Evolutionary conservation across 2,329 filamentous ascomycete genomes (phyloP).

Genomic region (Fusarium proliferatum): DNA sequence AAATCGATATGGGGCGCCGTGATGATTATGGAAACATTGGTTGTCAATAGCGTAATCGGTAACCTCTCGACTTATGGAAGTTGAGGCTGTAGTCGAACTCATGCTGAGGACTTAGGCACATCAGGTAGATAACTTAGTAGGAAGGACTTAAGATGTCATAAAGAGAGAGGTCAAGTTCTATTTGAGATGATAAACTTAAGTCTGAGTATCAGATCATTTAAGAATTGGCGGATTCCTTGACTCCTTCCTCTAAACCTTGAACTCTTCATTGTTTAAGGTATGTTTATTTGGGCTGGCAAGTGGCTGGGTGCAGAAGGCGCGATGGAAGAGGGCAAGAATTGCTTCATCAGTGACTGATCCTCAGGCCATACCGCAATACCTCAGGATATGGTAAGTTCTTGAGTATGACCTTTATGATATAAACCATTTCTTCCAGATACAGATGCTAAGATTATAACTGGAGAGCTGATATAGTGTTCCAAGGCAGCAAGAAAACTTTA

Average conservation of each 20-base stretch:
- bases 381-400: not conserved
- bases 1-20: conserved; percentile 44
- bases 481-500: not conserved
- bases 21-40: conserved; percentile 45
- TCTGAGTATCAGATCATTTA: not conserved
- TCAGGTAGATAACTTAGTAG: not conserved
- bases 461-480: not conserved
- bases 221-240: not conserved
- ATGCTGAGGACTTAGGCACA: not conserved
- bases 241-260: not conserved
- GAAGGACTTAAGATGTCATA: not conserved
- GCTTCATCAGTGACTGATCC: not conserved
- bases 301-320: not conserved
- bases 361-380: no score
- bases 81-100: conserved; percentile 1
- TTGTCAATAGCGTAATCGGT: conserved; percentile 44
- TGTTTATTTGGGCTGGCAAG: not conserved
- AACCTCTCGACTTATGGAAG: conserved; percentile 19
- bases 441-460: not conserved
- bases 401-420: not conserved
- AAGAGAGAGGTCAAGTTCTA: not conserved
- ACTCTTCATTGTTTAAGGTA: not conserved
- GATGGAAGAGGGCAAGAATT: not conserved
- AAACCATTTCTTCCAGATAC: not conserved
- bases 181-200: not conserved